Evolutionary conservation across 1,284 basidiomycete genomes (phyloP), one percentile per base, ranked within the genome.

Genomic region (Fomitopsis palustris): DNA sequence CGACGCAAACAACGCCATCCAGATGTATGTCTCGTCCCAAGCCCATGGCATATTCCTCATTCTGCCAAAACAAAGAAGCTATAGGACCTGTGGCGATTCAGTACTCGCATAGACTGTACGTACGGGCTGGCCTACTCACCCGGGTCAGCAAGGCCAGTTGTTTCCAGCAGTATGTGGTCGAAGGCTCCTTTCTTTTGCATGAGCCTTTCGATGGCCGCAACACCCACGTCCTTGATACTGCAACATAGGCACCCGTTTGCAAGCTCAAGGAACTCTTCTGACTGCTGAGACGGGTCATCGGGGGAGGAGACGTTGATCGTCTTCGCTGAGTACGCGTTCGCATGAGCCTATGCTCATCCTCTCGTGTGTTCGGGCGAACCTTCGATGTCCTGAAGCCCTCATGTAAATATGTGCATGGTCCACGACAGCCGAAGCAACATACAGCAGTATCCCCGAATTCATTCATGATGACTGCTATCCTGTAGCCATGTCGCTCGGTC

Each of bases 381-480:
- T 67, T 72, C 71, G 14, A 72, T 72, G 53, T 72, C 67, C 67
- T 59, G 53, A 21, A 10, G 14, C 4, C 12, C 4, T 23, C 12
- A 45, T 38, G n/a, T 23, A 35, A 45, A 4, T 9, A 23, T 35
- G 17, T 7, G 25, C 37, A 5, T 35, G 17, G 1, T 14, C 10
- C 19, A 14, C 59, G 54, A 27, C 19, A 59, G 52, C 19, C n/a
- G 7, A 9, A 33, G 61, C 12, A 76, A 10, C 85, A 68, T 67
- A 91, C 90, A 66, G 88, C 88, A 41, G 90, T 90, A 69, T 93
- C 90, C 12, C 90, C 91, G 69, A 94, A 94, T 70, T 95, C 95
- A 70, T 97, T 98, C 93, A 98, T 95, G 67, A 97, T 96, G 25
- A 98, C 95, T 4, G 95, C 95, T 62, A 98, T 96, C 42, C 92